phyloP scores from a whole-genome alignment of 805 yeast genomes.

The Saturnispora sanitii region DNA sequence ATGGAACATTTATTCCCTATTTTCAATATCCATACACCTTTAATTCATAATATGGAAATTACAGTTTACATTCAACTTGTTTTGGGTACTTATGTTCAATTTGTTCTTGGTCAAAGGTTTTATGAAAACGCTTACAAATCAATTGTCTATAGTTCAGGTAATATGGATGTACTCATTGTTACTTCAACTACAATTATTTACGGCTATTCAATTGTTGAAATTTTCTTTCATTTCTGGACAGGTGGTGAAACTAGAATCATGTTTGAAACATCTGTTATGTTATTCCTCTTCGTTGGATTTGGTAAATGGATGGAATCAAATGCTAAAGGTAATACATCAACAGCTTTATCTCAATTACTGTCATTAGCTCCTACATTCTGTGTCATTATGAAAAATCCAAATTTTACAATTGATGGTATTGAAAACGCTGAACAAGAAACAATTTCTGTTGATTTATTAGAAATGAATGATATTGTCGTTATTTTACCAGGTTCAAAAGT shows the following conservation, averaged over 20 bases:
- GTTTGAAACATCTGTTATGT: conserved; percentile 83
- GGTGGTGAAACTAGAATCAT: conserved; percentile 52
- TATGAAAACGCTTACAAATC: conserved; percentile 57
- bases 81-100: conserved; percentile 51
- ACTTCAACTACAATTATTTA: conserved; percentile 76
- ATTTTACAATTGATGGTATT: conserved; percentile 3
- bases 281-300: conserved; percentile 69
- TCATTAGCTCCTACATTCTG: conserved; percentile 76
- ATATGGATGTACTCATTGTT: conserved; percentile 88
- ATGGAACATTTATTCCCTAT: conserved; percentile 42
- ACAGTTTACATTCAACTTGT: conserved; percentile 46
- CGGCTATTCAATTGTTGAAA: conserved; percentile 57
- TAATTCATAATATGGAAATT: conserved; percentile 1
- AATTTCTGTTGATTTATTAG: conserved; percentile 70
- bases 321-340: conserved; percentile 90
- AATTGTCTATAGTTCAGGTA: conserved; percentile 57
- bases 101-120: conserved; percentile 58
- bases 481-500: conserved; percentile 79
- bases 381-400: conserved; percentile 41
- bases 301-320: conserved; percentile 89
- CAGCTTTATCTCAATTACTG: conserved; percentile 72
- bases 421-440: conserved; percentile 29
- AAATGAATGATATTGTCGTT: conserved; percentile 64
- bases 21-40: conserved; percentile 35
- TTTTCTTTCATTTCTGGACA: conserved; percentile 35